Evolutionary conservation across 768 basidiomycete species (phyloP), one percentile per base, ranked within the genome.

Genomic region (Termitomyces titanicus): DNA sequence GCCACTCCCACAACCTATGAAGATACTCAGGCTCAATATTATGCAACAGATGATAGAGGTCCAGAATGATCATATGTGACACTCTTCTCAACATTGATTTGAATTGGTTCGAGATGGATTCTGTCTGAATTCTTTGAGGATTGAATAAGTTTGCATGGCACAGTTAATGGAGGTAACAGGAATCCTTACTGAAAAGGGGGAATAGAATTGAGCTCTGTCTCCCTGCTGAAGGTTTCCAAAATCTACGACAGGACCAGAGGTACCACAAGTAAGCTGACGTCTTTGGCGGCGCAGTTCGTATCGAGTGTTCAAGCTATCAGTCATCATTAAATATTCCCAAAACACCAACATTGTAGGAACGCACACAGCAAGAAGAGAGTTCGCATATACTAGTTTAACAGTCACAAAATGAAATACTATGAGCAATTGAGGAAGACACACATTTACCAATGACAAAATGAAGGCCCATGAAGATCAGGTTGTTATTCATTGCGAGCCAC

Each of bases 401-500:
- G 9, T 31, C 29, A 27, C 9, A 46, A n/a, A 18, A 46, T 31
- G n/a, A 6, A 46, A 29, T 12, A 27, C 7, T 27, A 2, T 12
- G 5, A 3, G 31, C 2, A 5, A 15, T 45, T 8, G 15, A 13
- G 20, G 11, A 5, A 7, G 15, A 58, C 70, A 25, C 46, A 75
- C 74, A 46, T 55, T 75, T 75, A 49, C 70, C 64, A 50, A 75
- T 73, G 18, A 72, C 63, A 50, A 75, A 74, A 56, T 75, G 70
- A 22, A 75, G 55, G 15, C 70, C 73, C 72, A 75, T 71, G 49
- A 75, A 75, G 27, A 75, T 58, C 5, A 74, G 62, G 51, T 74
- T 70, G 46, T 64, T 47, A 9, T 73, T 66, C 74, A 78, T 77
- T 3, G 67, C 54, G 9, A 80, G 66, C 80, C 79, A 82, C 79